Evolutionary conservation across 805 yeast species (phyloP), one percentile per base, ranked within the genome.

Genomic region (Saccharomycopsis sp.): DNA sequence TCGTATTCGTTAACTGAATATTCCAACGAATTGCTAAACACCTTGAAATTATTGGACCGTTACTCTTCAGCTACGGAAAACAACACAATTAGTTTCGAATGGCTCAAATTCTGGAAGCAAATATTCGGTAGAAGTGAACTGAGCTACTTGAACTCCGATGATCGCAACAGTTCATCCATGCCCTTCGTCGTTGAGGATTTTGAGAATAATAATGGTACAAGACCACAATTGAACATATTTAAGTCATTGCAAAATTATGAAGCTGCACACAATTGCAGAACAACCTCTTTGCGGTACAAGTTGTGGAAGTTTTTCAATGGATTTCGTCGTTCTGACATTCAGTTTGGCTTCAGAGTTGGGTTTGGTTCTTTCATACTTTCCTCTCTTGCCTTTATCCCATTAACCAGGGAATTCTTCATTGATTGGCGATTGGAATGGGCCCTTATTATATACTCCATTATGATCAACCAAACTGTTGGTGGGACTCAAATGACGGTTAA

Each of bases 341-440:
- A 80, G 51, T 83, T 83, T 54, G 94, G 92, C 1, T 59, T 84
- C 20, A 62, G 89, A 33, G 94, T 83, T 10, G 92, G 87, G 0
- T 53, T 82, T 9, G 95, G 95, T 1, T 81, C 89, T 0, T 65
- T 80, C 40, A 61, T 71, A 4, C 60, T 84, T 21, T 76, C 87
- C 0, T 50, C 72, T 0, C 75, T 85, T 41, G 94, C 94, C 2
- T 83, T 75, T 51, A 53, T 73, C 20, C 77, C 78, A 2, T 53
- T 55, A 9, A 73, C 86, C 0, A 64, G 77, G 38, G 63, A 64
- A 4, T 47, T 55, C 1, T 85, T 83, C 51, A 68, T 62, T 35
- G 67, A 64, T 31, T 82, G 85, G 86, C 61, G 88, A 48, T 80
- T 81, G 12, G 95, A 84, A 55, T 84, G 95, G 95, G 77, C 86